phyloP scores from a whole-genome alignment of 495 filamentous ascomycete genomes.

The Stereocaulon alpinum region DNA sequence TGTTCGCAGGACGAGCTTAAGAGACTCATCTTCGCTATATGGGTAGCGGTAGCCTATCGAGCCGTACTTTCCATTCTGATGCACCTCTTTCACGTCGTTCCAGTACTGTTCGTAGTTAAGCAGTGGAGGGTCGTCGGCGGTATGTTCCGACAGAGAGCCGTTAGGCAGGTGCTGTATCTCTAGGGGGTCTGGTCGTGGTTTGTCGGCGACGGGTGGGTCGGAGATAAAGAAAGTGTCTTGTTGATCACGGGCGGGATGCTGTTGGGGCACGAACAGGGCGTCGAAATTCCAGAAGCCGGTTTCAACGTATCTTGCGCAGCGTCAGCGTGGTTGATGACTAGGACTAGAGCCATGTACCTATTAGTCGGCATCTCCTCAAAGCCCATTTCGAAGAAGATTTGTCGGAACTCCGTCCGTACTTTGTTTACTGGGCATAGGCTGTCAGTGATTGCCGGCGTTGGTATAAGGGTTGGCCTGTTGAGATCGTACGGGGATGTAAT shows the following conservation, averaged over 20 bases:
- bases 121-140: constrained; percentile 26
- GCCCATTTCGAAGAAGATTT: constrained; percentile 93
- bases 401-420: constrained; percentile 84
- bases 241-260: constrained; percentile 90
- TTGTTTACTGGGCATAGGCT: constrained; percentile 55
- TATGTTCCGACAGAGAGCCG: constrained; percentile 16
- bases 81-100: constrained; percentile 73
- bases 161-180: constrained; percentile 27
- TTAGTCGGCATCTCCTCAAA: constrained; percentile 79
- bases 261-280: constrained; percentile 91
- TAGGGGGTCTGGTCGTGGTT: constrained; percentile 59
- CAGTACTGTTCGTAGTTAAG: constrained; percentile 76
- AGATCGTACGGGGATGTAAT: constrained; percentile 56
- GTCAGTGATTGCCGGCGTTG: not conserved
- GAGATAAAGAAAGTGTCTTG: constrained; percentile 99
- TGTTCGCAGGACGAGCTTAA: constrained; percentile 83
- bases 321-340: constrained; percentile 25
- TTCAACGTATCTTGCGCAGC: constrained; percentile 63
- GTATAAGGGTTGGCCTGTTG: not conserved
- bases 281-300: constrained; percentile 99
- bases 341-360: constrained; percentile 27
- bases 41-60: constrained; percentile 93
- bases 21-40: constrained; percentile 80
- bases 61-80: constrained; percentile 78
- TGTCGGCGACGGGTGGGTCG: constrained; percentile 68